Conservation (phyloP, 148 eudicot species). For the Cornus florida region DNA sequence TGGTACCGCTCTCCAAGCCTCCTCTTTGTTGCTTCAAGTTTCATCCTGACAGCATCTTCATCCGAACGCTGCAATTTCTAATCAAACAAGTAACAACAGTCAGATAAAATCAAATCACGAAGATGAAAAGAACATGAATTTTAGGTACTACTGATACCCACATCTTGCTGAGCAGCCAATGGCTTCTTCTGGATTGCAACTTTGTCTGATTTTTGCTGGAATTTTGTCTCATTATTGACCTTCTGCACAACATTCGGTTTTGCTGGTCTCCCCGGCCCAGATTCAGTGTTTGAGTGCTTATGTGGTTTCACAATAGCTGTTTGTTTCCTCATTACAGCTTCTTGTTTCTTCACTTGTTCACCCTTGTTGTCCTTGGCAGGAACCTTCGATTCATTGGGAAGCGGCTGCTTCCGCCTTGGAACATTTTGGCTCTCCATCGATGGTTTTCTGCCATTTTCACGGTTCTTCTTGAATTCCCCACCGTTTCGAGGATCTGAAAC, state of each 20-base stretch:
- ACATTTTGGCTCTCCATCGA: slow-evolving; percentile 30
- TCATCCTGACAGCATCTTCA: slow-evolving; percentile 45
- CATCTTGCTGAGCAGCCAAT: slow-evolving; percentile 46
- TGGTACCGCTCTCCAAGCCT: slow-evolving; percentile 92
- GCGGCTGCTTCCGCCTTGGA: slow-evolving; percentile 35
- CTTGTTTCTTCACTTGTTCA: slow-evolving; percentile 42
- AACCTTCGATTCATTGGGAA: slow-evolving; percentile 29
- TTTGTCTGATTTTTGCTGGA: slow-evolving; percentile 46
- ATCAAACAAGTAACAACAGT: slow-evolving; percentile 8
- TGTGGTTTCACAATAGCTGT: slow-evolving; percentile 34
- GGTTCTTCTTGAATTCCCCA: slow-evolving; percentile 72
- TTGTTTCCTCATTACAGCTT: slow-evolving; percentile 32
- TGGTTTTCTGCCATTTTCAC: slow-evolving; percentile 48
- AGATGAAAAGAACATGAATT: background rate
- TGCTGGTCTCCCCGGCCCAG: slow-evolving; percentile 63
- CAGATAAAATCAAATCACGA: slow-evolving; percentile 9
- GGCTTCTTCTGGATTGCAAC: slow-evolving; percentile 50
- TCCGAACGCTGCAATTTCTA: slow-evolving; percentile 39
- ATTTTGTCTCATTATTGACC: slow-evolving; percentile 28
- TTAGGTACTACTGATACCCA: slow-evolving; percentile 17
- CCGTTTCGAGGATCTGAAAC: slow-evolving; percentile 75
- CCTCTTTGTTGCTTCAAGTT: slow-evolving; percentile 81
- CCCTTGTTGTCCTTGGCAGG: slow-evolving; percentile 39
- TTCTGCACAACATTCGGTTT: slow-evolving; percentile 38
- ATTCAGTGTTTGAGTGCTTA: slow-evolving; percentile 41